A percentile compares a stretch with the other conserved stretches of the same genome.
phyloP scores from a whole-genome alignment of 495 filamentous ascomycete species.

The Copromyces sp. region DNA sequence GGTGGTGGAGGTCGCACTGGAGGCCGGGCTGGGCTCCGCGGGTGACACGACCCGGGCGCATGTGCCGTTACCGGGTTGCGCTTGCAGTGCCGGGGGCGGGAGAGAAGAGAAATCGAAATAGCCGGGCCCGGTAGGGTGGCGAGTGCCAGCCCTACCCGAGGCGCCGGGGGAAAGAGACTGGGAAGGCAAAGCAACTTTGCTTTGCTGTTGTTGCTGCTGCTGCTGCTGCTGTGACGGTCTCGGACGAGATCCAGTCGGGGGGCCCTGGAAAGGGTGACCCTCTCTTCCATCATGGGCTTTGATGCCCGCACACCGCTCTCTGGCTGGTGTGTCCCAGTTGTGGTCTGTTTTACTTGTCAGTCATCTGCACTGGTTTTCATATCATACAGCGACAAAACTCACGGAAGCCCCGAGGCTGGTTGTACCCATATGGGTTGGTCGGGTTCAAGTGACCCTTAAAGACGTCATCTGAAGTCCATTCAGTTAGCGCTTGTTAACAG shows the following conservation, averaged over 20 bases:
- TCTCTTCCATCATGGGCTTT: not conserved
- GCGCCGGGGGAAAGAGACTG: not conserved
- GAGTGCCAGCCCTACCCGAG: not conserved
- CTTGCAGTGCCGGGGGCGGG: not conserved
- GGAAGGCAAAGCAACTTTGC: not conserved
- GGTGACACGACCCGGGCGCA: not conserved
- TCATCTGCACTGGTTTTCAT: not conserved
- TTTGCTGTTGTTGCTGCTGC: not conserved
- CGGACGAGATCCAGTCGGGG: constrained; percentile 7
- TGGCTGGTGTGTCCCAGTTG: constrained; percentile 11
- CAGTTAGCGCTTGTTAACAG: not conserved
- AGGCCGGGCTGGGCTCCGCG: not conserved
- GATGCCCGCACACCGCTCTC: not conserved
- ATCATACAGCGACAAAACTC: not conserved
- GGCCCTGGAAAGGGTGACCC: not conserved
- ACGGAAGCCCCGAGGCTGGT: constrained; percentile 12
- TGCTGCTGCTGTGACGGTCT: not conserved
- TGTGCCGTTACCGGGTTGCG: not conserved
- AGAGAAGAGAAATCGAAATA: not conserved
- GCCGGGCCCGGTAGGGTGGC: not conserved
- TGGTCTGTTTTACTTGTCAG: not conserved
- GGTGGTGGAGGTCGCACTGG: not conserved
- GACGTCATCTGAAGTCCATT: not conserved
- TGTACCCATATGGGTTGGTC: constrained; percentile 13
- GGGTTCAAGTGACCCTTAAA: constrained; percentile 7